Conservation (phyloP, 2,329 filamentous ascomycete genomes). For the Calonectria naviculata region DNA sequence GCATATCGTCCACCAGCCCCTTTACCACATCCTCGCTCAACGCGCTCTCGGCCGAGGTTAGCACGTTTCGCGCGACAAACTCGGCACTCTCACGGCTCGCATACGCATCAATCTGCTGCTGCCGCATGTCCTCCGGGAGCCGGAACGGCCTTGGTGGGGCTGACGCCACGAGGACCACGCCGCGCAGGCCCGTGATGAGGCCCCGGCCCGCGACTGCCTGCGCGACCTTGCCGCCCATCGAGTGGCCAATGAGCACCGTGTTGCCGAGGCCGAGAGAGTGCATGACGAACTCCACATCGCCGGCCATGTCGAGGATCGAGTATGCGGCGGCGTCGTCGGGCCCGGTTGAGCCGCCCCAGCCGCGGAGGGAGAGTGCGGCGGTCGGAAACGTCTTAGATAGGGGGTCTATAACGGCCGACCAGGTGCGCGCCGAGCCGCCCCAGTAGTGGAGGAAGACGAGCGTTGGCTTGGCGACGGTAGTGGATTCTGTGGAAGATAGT, state of each 20-base stretch:
- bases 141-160: constrained; percentile 17
- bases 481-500: not conserved
- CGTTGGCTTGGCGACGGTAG: not conserved
- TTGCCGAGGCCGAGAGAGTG: not conserved
- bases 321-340: constrained; percentile 3
- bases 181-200: not conserved
- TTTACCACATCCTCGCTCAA: not conserved
- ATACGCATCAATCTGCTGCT: constrained; percentile 20
- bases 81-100: constrained; percentile 2
- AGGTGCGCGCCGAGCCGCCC: constrained; percentile 19
- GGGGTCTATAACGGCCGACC: not conserved
- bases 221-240: constrained; percentile 20
- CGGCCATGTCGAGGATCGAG: constrained; percentile 11
- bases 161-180: constrained; percentile 6
- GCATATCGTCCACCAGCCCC: constrained; percentile 13
- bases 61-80: constrained; percentile 12
- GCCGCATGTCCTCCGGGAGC: constrained; percentile 11
- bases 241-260: constrained; percentile 17
- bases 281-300: not conserved
- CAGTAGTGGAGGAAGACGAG: constrained; percentile 27
- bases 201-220: constrained; percentile 10
- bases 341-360: constrained; percentile 21
- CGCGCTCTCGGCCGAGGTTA: not conserved
- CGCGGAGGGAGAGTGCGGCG: constrained; percentile 12
- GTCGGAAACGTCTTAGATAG: not conserved